These are phyloP conservation scores for Sclerotinia borealis DNA, from an alignment of 2,329 filamentous ascomycete species.

Conservation along the genomic window DNA sequence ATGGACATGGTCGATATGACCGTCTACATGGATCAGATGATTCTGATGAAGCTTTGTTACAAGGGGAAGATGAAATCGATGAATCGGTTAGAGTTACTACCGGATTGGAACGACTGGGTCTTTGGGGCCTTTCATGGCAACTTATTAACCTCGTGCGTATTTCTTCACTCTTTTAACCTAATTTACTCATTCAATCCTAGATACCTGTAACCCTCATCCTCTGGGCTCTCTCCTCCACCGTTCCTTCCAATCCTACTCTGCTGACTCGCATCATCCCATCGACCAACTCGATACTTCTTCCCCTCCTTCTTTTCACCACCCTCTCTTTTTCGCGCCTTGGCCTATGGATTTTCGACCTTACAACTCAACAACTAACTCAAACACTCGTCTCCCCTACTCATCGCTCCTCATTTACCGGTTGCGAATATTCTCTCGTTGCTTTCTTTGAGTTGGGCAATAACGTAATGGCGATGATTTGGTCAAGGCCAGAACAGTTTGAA, in stretches of 20 bases:
- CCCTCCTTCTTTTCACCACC: conserved; percentile 35
- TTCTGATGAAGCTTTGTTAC: background rate
- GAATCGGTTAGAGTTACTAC: conserved; percentile 26
- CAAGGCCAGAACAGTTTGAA: conserved; percentile 35
- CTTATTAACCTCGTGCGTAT: conserved; percentile 35
- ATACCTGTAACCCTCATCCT: conserved; percentile 34
- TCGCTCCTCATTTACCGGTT: conserved; percentile 39
- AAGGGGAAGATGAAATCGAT: background rate
- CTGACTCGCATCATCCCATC: conserved; percentile 31
- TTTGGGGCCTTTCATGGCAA: conserved; percentile 40
- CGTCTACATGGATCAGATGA: background rate
- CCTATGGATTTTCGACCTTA: conserved; percentile 41
- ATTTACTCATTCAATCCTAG: conserved; percentile 17
- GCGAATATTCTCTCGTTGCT: conserved; percentile 37
- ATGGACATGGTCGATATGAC: conserved; percentile 28
- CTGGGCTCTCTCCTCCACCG: conserved; percentile 29
- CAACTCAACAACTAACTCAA: conserved; percentile 40
- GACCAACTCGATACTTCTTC: conserved; percentile 13
- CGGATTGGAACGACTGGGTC: conserved; percentile 35
- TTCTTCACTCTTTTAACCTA: background rate
- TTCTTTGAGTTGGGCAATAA: conserved; percentile 38
- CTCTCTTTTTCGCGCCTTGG: conserved; percentile 39
- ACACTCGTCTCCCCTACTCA: conserved; percentile 33
- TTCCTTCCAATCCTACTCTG: background rate
- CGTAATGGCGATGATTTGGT: conserved; percentile 34